Base-by-base conservation (phyloP, 2,329 filamentous ascomycete species). In the Fusarium penzigii region DNA sequence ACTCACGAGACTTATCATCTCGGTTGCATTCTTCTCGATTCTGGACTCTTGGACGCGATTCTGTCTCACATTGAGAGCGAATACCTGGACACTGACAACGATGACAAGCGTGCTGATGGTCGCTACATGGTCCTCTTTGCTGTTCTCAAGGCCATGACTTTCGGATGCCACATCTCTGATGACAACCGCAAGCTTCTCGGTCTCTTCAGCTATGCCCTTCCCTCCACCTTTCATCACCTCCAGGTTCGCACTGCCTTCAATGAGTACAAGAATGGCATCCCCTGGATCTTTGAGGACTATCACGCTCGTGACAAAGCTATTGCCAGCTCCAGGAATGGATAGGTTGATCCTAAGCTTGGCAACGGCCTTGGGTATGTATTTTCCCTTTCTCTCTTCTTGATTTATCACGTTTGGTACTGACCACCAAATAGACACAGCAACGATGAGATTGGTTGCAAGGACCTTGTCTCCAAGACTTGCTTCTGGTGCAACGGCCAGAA, bases 191-290 rank as follows among this genome's bases (percentile, higher is more conserved):
- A 45, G 1, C 36, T 39, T 14, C 32, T 29, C 25, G 38, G 39
- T 7, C n/a, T 39, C 3, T 50, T 39, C 29, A 45, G 32, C 2
- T 40, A 12, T 3, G 25, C 39, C 36, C 36, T 50, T 17, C 36
- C 36, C 17, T 40, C 42, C 6, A 42, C 43, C 12, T 51, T 51
- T 13, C 43, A 51, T 29, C 48, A 51, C n/a, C 16, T 51, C 6
- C 48, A 51, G 38, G 29, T 46, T 11, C 38, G 39, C 20, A 46
- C 48, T 14, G 48, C 48, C 2, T 38, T 45, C 17, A 17, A 46
- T 8, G 48, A 51, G 39, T 51, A 51, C 39, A 46, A 46, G 48
- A 46, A 46, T 29, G 43, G 43, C 1, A 46, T 20, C 6, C 39
- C 39, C n/a, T 51, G 48, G 48, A 2, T 51, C 5, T 51, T 51